These are phyloP conservation scores for Camillea tinctor DNA, from an alignment of 2,329 filamentous ascomycete genomes.

Conservation along the genomic window DNA sequence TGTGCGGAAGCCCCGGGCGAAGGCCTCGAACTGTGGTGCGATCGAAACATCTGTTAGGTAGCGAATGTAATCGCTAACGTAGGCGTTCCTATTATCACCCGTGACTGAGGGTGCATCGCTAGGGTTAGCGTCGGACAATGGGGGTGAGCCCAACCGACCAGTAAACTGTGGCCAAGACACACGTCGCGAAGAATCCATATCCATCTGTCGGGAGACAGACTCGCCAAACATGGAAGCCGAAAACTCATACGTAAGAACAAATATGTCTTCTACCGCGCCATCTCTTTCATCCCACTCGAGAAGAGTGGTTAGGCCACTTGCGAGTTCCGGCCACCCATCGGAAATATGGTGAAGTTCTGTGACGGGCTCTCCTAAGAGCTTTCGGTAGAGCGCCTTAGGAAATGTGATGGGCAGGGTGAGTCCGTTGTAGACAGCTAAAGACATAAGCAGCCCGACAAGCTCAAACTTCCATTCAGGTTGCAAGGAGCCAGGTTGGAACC, in stretches of 20 bases:
- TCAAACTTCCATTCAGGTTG: constrained; percentile 90
- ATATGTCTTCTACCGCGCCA: constrained; percentile 77
- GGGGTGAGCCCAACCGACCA: constrained; percentile 14
- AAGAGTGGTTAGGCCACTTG: constrained; percentile 69
- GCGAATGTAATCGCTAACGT: constrained; percentile 79
- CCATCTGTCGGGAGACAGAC: constrained; percentile 58
- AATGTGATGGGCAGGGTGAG: constrained; percentile 89
- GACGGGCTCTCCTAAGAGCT: constrained; percentile 69
- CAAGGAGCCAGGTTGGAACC: constrained; percentile 80
- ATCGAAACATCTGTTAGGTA: constrained; percentile 81
- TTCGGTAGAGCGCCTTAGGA: constrained; percentile 78
- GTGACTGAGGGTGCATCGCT: constrained; percentile 73
- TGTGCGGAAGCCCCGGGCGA: constrained; percentile 74
- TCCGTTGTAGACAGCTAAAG: constrained; percentile 89
- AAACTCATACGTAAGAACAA: constrained; percentile 84
- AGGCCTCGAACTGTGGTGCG: constrained; percentile 73
- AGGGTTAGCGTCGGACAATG: constrained; percentile 38
- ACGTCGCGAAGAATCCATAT: constrained; percentile 46
- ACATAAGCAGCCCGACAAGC: constrained; percentile 82
- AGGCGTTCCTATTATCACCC: constrained; percentile 72
- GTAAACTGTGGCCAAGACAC: constrained; percentile 56
- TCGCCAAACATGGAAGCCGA: constrained; percentile 61
- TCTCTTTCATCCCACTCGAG: constrained; percentile 74
- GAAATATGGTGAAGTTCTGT: constrained; percentile 72
- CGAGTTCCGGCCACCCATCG: constrained; percentile 84